Evolutionary conservation across 305 asterid species (phyloP).

Genomic region (Caryopteris hybrid): DNA sequence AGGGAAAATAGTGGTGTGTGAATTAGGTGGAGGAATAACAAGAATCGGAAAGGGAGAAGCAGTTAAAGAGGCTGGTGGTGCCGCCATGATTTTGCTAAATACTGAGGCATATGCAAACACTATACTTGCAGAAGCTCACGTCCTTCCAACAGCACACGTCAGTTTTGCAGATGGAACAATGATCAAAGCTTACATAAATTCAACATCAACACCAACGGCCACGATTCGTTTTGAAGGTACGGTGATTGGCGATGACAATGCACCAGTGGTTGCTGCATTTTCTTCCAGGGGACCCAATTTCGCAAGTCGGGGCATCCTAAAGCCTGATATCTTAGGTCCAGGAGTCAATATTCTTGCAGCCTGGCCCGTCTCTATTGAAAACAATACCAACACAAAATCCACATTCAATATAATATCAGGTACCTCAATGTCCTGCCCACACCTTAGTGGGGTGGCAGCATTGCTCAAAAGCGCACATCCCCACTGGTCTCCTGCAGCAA

Average conservation of each 20-base stretch:
- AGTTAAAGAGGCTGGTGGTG: slow-evolving; percentile 37
- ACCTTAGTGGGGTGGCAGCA: slow-evolving; percentile 55
- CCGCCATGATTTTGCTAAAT: slow-evolving; percentile 43
- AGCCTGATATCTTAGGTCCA: slow-evolving; percentile 56
- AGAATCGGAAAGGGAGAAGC: slow-evolving; percentile 1
- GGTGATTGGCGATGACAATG: slow-evolving; percentile 25
- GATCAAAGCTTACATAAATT: slow-evolving; percentile 30
- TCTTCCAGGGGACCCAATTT: slow-evolving; percentile 40
- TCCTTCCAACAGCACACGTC: slow-evolving; percentile 26
- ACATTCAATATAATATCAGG: slow-evolving; percentile 44
- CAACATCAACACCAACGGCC: slow-evolving; percentile 31
- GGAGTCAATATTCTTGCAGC: slow-evolving; percentile 60
- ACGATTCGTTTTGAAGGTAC: slow-evolving; percentile 38
- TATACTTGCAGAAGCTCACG: slow-evolving; percentile 5
- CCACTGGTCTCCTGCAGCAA: slow-evolving; percentile 48
- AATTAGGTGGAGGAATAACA: neutral
- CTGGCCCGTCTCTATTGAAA: slow-evolving; percentile 29
- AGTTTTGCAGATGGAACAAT: slow-evolving; percentile 9
- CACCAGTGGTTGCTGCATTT: slow-evolving; percentile 37
- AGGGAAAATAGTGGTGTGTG: slow-evolving; percentile 28
- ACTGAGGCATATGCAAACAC: neutral
- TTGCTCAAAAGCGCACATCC: slow-evolving; percentile 52
- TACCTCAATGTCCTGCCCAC: slow-evolving; percentile 62
- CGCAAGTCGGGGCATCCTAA: slow-evolving; percentile 44
- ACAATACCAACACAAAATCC: slow-evolving; percentile 22